phyloP scores from a whole-genome alignment of 2,329 filamentous ascomycete genomes.

The Microsporum ferrugineum region DNA sequence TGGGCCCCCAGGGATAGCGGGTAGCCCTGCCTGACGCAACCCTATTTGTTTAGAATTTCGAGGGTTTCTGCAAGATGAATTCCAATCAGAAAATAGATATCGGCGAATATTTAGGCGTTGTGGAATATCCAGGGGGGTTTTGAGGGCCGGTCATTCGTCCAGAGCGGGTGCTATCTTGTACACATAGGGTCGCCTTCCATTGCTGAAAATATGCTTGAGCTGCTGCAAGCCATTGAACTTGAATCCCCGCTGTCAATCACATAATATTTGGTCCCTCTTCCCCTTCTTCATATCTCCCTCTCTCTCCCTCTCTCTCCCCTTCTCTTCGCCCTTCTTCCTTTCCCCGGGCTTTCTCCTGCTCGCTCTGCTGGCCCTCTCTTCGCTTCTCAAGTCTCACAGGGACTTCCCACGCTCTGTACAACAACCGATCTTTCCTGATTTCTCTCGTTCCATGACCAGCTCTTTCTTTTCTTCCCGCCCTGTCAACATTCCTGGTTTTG shows the following conservation, averaged over 20 bases:
- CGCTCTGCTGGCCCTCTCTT: conserved; percentile 6
- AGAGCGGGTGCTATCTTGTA: conserved; percentile 2
- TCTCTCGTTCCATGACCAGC: conserved; percentile 8
- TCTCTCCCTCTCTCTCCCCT: conserved; percentile 14
- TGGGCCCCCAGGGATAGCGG: conserved; percentile 12
- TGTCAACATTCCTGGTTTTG: background rate
- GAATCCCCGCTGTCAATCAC: conserved; percentile 8
- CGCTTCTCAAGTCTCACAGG: conserved; percentile 13
- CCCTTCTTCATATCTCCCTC: background rate
- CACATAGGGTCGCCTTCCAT: background rate
- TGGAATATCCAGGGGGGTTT: background rate
- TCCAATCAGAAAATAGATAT: conserved; percentile 11
- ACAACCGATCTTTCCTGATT: conserved; percentile 19
- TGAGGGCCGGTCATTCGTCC: conserved; percentile 9
- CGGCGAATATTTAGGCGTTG: conserved; percentile 3
- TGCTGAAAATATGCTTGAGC: background rate
- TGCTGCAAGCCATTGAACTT: conserved; percentile 4
- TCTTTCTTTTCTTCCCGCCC: background rate
- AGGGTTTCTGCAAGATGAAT: background rate
- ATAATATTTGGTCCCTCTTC: conserved; percentile 6
- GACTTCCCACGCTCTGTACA: conserved; percentile 18
- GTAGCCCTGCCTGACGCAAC: conserved; percentile 15
- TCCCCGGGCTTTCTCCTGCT: conserved; percentile 12
- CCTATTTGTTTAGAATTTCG: conserved; percentile 9
- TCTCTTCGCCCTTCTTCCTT: conserved; percentile 16